Evolutionary conservation across 2,329 filamentous ascomycete species (phyloP), one percentile per base, ranked within the genome.

Genomic region (Aspergillus sergii): DNA sequence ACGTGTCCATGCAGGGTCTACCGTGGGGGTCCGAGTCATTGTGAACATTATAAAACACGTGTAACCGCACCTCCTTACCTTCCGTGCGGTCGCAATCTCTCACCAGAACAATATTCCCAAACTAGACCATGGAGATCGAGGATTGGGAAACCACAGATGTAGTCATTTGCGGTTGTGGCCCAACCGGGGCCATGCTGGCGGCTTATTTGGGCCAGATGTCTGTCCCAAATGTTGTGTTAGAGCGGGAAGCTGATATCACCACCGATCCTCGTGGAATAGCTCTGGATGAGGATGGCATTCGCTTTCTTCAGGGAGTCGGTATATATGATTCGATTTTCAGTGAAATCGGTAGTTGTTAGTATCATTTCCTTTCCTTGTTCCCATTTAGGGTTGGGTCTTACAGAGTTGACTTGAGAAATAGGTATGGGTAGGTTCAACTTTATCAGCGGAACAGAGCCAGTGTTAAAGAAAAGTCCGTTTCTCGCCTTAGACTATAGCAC

Each of bases 161-260:
- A 19, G 60, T 77, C 6, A 77, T 77, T 39, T 74, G 73, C 50
- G 75, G 75, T 45, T 76, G 74, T 56, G 75, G 75, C 21, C 75
- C 75, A 28, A 74, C 73, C 0, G 74, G 74, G 3, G 72, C 75
- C 10, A 58, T 76, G 61, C 62, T 77, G 1, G 72, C 72, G 4
- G 71, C 64, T 4, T 71, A 73, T 26, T 64, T 76, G 14, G 71
- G 70, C 8, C 66, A 61, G 28, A 67, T 71, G 63, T 57, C 58
- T 1, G 62, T 75, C 10, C 56, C 41, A 3, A 72, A 76, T 57
- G 61, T 76, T 10, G 67, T 75, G 1, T 41, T 78, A 4, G 74
- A 77, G 45, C 72, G 68, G 57, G 73, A 74, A 30, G 32, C 55
- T 34, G 69, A 69, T n/a, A 72, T 76, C 16, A 74, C 70, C 1